phyloP scores from a whole-genome alignment of 2,329 filamentous ascomycete species.

The Sclerotinia nivalis region DNA sequence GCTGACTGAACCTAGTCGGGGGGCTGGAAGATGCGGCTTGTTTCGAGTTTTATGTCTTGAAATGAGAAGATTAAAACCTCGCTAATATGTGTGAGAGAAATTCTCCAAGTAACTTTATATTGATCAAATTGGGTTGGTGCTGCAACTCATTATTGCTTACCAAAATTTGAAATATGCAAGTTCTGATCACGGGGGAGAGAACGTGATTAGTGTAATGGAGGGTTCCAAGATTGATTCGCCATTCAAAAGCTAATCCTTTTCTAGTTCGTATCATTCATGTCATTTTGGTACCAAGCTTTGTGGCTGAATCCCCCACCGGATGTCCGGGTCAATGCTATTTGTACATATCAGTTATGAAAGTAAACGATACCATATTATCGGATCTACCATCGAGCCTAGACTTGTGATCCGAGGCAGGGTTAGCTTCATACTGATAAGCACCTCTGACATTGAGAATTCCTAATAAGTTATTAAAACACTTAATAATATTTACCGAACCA shows the following conservation, averaged over 20 bases:
- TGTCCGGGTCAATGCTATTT: constrained; percentile 16
- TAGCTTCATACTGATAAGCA: not conserved
- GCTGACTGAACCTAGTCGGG: constrained; percentile 2
- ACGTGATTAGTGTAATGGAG: not conserved
- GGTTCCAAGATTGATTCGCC: not conserved
- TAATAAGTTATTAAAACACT: too few relatives aligned
- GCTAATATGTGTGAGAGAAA: not conserved
- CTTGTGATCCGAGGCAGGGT: constrained; percentile 36
- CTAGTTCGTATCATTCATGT: not conserved
- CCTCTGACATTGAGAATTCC: too few relatives aligned
- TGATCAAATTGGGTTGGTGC: not conserved
- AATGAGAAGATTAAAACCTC: not conserved
- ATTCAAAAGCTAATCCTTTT: not conserved
- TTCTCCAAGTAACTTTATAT: not conserved
- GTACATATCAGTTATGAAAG: not conserved
- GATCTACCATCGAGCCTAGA: constrained; percentile 40
- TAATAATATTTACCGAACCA: too few relatives aligned
- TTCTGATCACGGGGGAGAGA: not conserved
- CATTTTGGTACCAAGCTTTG: not conserved
- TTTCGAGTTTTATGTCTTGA: not conserved
- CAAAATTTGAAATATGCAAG: not conserved
- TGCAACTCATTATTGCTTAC: not conserved
- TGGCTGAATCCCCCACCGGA: constrained; percentile 22
- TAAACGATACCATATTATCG: not conserved
- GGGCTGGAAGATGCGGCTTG: not conserved